phyloP scores from a whole-genome alignment of 306 rosid genomes.

The Cucumis melo region DNA sequence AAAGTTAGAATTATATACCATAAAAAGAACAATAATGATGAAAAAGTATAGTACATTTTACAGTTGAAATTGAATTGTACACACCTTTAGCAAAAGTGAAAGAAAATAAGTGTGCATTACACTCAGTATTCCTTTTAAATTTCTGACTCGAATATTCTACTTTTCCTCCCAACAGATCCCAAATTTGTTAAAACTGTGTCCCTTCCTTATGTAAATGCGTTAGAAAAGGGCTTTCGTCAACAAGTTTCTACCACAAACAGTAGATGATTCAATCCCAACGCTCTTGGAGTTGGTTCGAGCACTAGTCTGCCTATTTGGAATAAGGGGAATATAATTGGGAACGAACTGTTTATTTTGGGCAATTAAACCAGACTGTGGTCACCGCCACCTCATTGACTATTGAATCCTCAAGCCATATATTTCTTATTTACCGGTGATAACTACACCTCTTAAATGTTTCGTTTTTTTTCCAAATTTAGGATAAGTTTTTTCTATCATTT shows the following conservation, averaged over 20 bases:
- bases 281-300: neutral
- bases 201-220: constrained; percentile 96
- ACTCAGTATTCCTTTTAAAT: constrained; percentile 44
- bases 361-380: neutral
- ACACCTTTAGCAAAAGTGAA: constrained; percentile 55
- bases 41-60: constrained; percentile 1
- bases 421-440: too few species aligned
- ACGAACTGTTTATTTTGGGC: neutral
- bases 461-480: neutral
- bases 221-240: neutral
- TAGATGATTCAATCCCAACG: neutral
- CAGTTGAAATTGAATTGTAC: constrained; percentile 8
- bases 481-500: neutral
- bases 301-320: neutral
- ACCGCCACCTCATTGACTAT: neutral
- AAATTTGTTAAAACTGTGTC: constrained; percentile 63
- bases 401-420: neutral
- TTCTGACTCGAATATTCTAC: constrained; percentile 62
- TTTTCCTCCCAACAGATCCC: constrained; percentile 84
- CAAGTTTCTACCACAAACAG: neutral
- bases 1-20: constrained; percentile 5
- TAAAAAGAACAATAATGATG: neutral
- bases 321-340: neutral
- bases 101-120: constrained; percentile 70
- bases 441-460: neutral